Evolutionary conservation across 78 protist species (phyloP).

Genomic region (Corallochytrium limacisporum): DNA sequence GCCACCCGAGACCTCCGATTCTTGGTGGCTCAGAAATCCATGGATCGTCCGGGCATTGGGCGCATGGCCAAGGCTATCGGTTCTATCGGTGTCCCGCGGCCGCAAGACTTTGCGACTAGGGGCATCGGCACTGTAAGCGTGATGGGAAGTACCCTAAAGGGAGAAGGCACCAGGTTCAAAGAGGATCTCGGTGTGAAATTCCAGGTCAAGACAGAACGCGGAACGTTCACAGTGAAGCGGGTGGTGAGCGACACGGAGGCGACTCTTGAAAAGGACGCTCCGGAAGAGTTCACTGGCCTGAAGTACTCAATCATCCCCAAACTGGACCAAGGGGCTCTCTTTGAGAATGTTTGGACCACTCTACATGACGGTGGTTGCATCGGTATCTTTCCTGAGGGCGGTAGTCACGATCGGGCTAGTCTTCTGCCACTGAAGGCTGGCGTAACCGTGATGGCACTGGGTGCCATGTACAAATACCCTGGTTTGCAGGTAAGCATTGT

Average conservation of each 20-base stretch:
- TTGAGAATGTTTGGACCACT: background rate
- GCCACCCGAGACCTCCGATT: background rate
- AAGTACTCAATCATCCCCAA: background rate
- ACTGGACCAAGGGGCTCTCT: background rate
- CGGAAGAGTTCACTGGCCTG: background rate
- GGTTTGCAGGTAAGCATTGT: background rate
- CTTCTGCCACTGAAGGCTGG: conserved; percentile 6
- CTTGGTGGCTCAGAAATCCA: background rate
- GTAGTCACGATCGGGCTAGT: background rate
- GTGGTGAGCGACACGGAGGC: background rate
- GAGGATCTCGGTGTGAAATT: background rate
- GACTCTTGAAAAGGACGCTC: background rate
- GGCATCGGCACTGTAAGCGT: conserved; percentile 1
- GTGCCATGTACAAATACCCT: background rate
- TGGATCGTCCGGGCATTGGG: conserved; percentile 1
- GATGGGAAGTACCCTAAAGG: background rate
- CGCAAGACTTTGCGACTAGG: background rate
- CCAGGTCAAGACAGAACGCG: background rate
- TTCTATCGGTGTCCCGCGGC: background rate
- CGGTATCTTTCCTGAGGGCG: conserved; percentile 14
- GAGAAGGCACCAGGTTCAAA: background rate
- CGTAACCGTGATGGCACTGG: conserved; percentile 1
- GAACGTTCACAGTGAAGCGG: background rate
- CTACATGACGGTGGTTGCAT: background rate
- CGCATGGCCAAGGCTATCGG: background rate